Percentiles rank a stretch among this genome's conserved stretches.
These are phyloP conservation scores for Quercus lobata DNA, from an alignment of 331 rosid species.

Conservation along the genomic window DNA sequence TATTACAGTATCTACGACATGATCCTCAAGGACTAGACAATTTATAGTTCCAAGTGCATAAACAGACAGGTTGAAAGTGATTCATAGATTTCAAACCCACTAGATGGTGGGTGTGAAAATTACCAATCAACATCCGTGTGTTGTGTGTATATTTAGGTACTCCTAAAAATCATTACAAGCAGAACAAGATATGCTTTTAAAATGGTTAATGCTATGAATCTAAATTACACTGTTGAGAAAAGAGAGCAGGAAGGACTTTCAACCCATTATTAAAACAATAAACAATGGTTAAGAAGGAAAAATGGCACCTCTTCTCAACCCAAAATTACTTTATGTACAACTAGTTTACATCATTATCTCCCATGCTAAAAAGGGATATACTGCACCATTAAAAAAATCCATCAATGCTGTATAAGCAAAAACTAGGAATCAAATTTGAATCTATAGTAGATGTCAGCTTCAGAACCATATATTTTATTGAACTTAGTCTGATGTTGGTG, in stretches of 20 bases:
- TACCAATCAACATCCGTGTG: not conserved
- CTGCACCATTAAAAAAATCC: conserved; percentile 13
- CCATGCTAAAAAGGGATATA: not conserved
- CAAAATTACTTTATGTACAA: conserved; percentile 8
- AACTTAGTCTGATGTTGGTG: conserved; percentile 42
- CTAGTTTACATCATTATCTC: not conserved
- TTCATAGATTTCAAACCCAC: not conserved
- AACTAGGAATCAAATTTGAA: conserved; percentile 13
- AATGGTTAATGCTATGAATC: not conserved
- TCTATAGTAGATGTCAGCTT: not conserved
- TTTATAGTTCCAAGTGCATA: not conserved
- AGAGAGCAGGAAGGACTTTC: conserved; percentile 2
- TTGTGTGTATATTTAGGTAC: not conserved
- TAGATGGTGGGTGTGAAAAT: not conserved
- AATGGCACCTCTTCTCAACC: conserved; percentile 47
- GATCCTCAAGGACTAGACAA: not conserved
- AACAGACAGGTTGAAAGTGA: too few relatives aligned
- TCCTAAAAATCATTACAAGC: not conserved
- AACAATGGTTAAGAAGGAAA: conserved; percentile 42
- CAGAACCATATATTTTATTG: conserved; percentile 12
- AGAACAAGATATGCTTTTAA: not conserved
- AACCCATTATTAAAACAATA: conserved; percentile 9
- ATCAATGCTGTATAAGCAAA: not conserved
- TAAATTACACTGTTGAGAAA: not conserved
- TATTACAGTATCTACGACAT: not conserved